Evolutionary conservation across 129 eudicot genomes (phyloP).

Genomic region (Mikania micrantha): DNA sequence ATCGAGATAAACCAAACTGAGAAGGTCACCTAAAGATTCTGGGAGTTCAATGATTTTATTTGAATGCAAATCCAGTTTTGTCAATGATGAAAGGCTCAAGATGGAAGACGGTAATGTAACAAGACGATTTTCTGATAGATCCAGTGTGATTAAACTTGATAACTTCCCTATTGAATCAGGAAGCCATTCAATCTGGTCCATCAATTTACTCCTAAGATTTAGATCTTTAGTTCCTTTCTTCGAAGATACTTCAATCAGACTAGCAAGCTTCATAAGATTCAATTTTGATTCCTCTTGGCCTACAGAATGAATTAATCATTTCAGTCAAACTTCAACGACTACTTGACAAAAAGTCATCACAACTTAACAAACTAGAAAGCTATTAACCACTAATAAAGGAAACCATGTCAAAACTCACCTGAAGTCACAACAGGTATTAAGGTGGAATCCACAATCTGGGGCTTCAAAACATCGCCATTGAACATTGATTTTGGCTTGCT

Average conservation of each 20-base stretch:
- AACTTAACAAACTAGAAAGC: background rate
- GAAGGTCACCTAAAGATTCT: conserved; percentile 77
- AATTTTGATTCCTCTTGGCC: conserved; percentile 60
- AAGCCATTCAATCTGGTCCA: conserved; percentile 88
- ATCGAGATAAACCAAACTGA: conserved; percentile 56
- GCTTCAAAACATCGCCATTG: conserved; percentile 38
- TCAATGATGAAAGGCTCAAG: conserved; percentile 55
- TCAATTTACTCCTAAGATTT: conserved; percentile 49
- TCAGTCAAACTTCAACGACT: conserved; percentile 9
- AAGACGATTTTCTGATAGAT: conserved; percentile 75
- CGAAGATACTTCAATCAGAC: conserved; percentile 66
- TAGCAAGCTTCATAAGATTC: conserved; percentile 84
- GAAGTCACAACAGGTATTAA: conserved; percentile 38
- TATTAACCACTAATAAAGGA: background rate
- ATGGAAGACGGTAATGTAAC: conserved; percentile 53
- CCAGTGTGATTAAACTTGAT: conserved; percentile 53
- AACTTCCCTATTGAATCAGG: conserved; percentile 91
- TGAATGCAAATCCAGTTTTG: conserved; percentile 67
- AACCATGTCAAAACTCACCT: conserved; percentile 33
- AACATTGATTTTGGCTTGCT: conserved; percentile 42
- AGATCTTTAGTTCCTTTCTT: conserved; percentile 77
- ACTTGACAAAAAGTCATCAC: background rate
- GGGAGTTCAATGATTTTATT: conserved; percentile 64
- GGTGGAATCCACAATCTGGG: conserved; percentile 66
- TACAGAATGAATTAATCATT: conserved; percentile 20